phyloP scores from a whole-genome alignment of 768 basidiomycete species.

The Suillus sp. region DNA sequence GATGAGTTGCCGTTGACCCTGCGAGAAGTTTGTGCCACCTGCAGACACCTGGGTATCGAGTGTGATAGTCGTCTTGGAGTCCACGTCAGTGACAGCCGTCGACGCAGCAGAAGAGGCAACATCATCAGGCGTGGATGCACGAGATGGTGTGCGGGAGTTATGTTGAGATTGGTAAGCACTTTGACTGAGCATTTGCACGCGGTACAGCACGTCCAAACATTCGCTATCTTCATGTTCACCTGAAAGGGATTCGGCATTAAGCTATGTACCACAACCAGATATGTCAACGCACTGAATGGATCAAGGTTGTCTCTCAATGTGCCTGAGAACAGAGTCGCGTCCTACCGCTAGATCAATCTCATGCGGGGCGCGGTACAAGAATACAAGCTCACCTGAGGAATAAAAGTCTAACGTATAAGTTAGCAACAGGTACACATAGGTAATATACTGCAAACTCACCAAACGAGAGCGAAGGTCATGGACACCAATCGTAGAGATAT shows the following conservation, averaged over 20 bases:
- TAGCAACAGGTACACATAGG: constrained; percentile 9
- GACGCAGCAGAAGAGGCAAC: constrained; percentile 44
- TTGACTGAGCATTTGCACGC: constrained; percentile 75
- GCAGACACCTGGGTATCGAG: constrained; percentile 81
- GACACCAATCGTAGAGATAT: constrained; percentile 82
- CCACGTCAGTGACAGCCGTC: constrained; percentile 51
- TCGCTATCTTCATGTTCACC: constrained; percentile 79
- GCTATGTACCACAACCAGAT: neutral
- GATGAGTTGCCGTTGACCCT: constrained; percentile 87
- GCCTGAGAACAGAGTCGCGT: constrained; percentile 79
- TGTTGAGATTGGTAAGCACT: constrained; percentile 50
- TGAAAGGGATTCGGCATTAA: constrained; percentile 25
- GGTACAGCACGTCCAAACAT: constrained; percentile 75
- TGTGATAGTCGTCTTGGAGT: constrained; percentile 56
- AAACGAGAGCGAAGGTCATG: constrained; percentile 79
- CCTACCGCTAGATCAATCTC: constrained; percentile 31
- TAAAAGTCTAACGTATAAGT: constrained; percentile 59
- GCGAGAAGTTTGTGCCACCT: constrained; percentile 89
- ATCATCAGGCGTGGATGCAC: constrained; percentile 46
- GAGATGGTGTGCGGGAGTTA: constrained; percentile 51
- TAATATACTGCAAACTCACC: constrained; percentile 42
- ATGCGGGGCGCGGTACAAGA: neutral
- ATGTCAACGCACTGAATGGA: constrained; percentile 53
- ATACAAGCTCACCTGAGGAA: constrained; percentile 50
- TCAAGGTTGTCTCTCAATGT: constrained; percentile 76